phyloP scores from a whole-genome alignment of 2,329 filamentous ascomycete species.

The Hypoxylon sp. region DNA sequence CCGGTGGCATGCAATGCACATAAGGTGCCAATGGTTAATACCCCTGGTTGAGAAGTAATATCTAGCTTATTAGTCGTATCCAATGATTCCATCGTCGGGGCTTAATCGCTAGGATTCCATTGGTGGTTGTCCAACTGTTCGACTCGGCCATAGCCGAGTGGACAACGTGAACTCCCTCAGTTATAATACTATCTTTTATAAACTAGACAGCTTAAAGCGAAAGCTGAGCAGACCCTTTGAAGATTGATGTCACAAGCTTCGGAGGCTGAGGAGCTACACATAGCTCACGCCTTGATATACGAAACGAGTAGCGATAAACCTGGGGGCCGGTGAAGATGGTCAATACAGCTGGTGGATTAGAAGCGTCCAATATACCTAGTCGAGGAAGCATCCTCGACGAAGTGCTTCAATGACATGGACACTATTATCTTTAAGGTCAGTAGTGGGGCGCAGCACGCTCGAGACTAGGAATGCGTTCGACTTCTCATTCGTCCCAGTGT shows the following conservation, averaged over 20 bases:
- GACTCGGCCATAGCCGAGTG: conserved; percentile 25
- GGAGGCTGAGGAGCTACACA: conserved; percentile 23
- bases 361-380: conserved; percentile 19
- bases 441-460: conserved; percentile 35
- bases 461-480: conserved; percentile 33
- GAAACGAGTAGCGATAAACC: conserved; percentile 21
- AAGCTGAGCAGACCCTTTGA: conserved; percentile 24
- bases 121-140: conserved; percentile 18
- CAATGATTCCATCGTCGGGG: conserved; percentile 25
- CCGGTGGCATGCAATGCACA: conserved; percentile 26
- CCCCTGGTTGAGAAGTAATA: conserved; percentile 14
- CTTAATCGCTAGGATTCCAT: conserved; percentile 28
- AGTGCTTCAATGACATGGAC: conserved; percentile 23
- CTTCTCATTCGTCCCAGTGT: conserved; percentile 41
- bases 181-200: conserved; percentile 21
- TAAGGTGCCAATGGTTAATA: conserved; percentile 21
- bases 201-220: conserved; percentile 29
- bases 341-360: conserved; percentile 29
- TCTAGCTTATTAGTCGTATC: conserved; percentile 22
- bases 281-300: conserved; percentile 33
- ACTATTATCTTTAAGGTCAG: conserved; percentile 34
- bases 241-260: conserved; percentile 32
- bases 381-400: conserved; percentile 20
- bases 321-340: conserved; percentile 13
- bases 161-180: conserved; percentile 11